Evolutionary conservation across 2,329 filamentous ascomycete species (phyloP).

Genomic region (Aureobasidium sp.): DNA sequence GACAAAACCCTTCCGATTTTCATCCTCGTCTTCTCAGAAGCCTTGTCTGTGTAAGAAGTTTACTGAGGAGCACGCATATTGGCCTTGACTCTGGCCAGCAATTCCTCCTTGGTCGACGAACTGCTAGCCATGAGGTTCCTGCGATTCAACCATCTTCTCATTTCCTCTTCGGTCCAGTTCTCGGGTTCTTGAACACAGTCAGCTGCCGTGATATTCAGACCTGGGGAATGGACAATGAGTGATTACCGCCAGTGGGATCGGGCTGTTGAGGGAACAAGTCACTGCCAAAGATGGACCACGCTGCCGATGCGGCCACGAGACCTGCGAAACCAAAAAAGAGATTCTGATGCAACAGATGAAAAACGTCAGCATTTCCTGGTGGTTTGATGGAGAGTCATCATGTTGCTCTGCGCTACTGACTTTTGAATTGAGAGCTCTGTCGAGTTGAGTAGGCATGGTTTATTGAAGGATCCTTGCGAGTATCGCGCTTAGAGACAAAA

Average conservation of each 20-base stretch:
- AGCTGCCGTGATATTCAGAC: too few species aligned
- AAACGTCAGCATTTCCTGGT: neutral
- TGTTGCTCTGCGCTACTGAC: constrained; percentile 32
- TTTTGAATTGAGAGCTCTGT: constrained; percentile 40
- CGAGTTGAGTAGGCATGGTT: constrained; percentile 46
- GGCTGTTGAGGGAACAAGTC: constrained; percentile 70
- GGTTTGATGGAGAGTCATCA: constrained; percentile 8
- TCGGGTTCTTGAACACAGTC: too few species aligned
- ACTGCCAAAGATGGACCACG: constrained; percentile 77
- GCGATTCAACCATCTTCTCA: constrained; percentile 70
- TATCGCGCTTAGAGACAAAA: neutral
- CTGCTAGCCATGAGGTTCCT: constrained; percentile 56
- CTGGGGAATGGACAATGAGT: too few species aligned
- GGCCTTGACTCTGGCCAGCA: constrained; percentile 62
- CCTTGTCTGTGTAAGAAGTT: neutral
- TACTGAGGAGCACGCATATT: constrained; percentile 49
- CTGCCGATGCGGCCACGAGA: constrained; percentile 71
- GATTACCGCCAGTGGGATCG: constrained; percentile 74
- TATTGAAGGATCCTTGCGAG: too few species aligned
- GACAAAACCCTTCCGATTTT: neutral
- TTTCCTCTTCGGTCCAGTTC: constrained; percentile 71
- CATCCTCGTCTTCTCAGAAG: too few species aligned
- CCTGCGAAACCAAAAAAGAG: constrained; percentile 64
- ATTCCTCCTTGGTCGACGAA: constrained; percentile 54
- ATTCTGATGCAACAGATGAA: constrained; percentile 24